Evolutionary conservation across 129 eudicot genomes (phyloP).

Genomic region (Lactuca sativa): DNA sequence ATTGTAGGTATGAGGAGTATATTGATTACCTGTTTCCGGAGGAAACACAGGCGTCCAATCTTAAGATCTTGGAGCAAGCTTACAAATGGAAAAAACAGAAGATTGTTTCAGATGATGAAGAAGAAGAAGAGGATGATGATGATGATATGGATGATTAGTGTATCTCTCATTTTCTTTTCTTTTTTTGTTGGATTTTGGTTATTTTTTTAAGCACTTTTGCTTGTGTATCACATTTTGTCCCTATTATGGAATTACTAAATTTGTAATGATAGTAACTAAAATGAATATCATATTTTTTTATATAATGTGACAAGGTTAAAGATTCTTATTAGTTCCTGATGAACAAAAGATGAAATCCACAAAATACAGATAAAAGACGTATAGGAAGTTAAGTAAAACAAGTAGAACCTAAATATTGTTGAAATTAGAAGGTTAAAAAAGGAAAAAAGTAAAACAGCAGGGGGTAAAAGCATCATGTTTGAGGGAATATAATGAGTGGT

Average conservation of each 20-base stretch:
- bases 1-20: slow-evolving; percentile 83
- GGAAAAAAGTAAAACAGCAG: no score
- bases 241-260: not conserved
- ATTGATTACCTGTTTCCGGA: slow-evolving; percentile 91
- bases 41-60: slow-evolving; percentile 64
- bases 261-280: not conserved
- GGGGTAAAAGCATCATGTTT: no score
- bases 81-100: slow-evolving; percentile 87
- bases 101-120: slow-evolving; percentile 44
- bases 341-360: no score
- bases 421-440: no score
- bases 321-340: no score
- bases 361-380: no score
- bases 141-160: slow-evolving; percentile 20
- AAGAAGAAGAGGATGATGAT: slow-evolving; percentile 1
- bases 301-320: not conserved
- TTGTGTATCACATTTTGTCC: slow-evolving; percentile 6
- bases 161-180: not conserved
- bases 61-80: slow-evolving; percentile 78
- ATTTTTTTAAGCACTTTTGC: not conserved
- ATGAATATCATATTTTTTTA: not conserved
- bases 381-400: no score
- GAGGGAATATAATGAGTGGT: no score
- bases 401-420: no score
- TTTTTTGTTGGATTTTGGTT: not conserved